Base-by-base conservation (phyloP, 805 yeast species). In the Lipomyces oligophaga region DNA sequence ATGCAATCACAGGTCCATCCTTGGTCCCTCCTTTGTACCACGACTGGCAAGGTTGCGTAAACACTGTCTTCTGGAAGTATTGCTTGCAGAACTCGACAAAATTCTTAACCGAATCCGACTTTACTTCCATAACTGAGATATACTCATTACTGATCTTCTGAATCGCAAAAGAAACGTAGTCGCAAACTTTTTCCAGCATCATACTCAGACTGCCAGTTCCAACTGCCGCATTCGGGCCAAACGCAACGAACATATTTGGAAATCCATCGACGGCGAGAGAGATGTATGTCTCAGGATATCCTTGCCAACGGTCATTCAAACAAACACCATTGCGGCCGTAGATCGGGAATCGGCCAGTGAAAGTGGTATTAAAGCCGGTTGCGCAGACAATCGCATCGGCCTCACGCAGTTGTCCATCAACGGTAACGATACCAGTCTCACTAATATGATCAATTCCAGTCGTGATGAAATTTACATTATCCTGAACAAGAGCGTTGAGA, bases 311-410 rank as follows among this genome's bases (percentile, higher is more conserved):
- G 11, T 54, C 52, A 20, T 26, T 33, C 15, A 55, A 51, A 15
- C 36, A 18, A 21, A 31, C 26, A 19, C 54, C 52, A 11, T 41
- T 27, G 24, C 37, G 26, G 24, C 58, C 58, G 20, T 42, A 33
- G 37, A 55, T 44, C 10, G 54, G 50, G 40, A 55, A 55, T 11
- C 54, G 42, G 7, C 52, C 55, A n/a, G 43, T 41, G 35, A 38
- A 55, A 22, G 54, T 35, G 18, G 54, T 48, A 42, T 55, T 47
- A 32, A 47, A 47, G 5, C 51, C 58, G 16, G 58, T 54, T 4
- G 59, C 58, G 36, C 54, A 49, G 35, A 54, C 35, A 16, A 54
- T 32, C 2, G 54, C 42, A 21, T 54, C 58, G 13, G 49, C 55
- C n/a, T 30, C 37, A 15, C 35, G 40, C 19, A 25, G 40, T 13